A percentile compares a stretch with the other conserved stretches of the same genome.
Evolutionary conservation across 805 yeast genomes (phyloP).

Genomic region (Spathaspora boniae): DNA sequence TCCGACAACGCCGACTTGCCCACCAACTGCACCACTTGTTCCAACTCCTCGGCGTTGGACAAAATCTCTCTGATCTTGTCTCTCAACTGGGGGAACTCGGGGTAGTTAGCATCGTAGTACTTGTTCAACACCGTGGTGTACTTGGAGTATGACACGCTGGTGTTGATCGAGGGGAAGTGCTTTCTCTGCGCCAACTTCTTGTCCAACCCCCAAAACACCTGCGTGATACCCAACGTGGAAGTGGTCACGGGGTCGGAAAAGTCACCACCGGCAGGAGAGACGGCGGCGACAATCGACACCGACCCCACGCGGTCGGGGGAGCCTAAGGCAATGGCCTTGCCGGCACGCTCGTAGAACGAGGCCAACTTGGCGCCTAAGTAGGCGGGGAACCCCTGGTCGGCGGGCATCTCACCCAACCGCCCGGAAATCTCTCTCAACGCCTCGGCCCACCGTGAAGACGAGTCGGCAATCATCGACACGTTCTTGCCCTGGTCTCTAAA

Average conservation of each 20-base stretch:
- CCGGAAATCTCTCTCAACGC: constrained; percentile 99
- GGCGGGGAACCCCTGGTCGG: constrained; percentile 99
- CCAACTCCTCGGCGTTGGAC: constrained; percentile 96
- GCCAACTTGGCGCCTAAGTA: constrained; percentile 98
- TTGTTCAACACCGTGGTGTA: constrained; percentile 84
- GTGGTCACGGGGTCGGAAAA: constrained; percentile 99
- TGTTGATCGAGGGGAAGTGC: constrained; percentile 98
- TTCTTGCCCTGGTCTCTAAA: constrained; percentile 99
- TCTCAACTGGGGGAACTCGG: constrained; percentile 89
- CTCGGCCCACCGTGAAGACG: constrained; percentile 99
- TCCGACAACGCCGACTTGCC: constrained; percentile 98
- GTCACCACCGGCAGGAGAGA: constrained; percentile 99
- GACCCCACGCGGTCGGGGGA: constrained; percentile 96
- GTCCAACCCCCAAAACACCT: constrained; percentile 99
- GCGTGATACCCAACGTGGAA: constrained; percentile 98
- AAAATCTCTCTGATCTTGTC: constrained; percentile 90
- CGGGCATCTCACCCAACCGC: constrained; percentile 99
- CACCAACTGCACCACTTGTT: constrained; percentile 98
- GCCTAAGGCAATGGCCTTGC: constrained; percentile 92
- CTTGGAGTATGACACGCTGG: constrained; percentile 94
- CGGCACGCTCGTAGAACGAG: constrained; percentile 99
- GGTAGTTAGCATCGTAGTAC: constrained; percentile 80
- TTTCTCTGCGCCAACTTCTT: constrained; percentile 99
- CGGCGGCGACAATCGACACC: constrained; percentile 99
- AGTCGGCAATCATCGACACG: constrained; percentile 99